Evolutionary conservation across 1,284 basidiomycete genomes (phyloP), one percentile per base, ranked within the genome.

Genomic region (Microbotryomycetes sp.): DNA sequence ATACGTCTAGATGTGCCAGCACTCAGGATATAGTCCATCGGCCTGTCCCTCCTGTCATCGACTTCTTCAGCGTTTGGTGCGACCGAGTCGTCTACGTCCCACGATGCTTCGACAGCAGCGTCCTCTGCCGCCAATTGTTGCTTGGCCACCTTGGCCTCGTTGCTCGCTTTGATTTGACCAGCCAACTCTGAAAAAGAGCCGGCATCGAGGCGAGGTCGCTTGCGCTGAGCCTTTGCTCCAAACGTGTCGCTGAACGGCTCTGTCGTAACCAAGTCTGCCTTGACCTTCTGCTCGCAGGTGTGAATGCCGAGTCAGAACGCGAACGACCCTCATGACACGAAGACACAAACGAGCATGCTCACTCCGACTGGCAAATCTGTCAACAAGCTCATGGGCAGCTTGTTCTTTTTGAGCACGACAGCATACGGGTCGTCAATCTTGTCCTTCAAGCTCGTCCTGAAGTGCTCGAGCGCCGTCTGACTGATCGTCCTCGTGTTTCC

Each of bases 401-500:
- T 96, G 78, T 96, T 96, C 60, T 91, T 81, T 60, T 87, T 86
- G 48, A 97, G 76, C 18, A 97, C 81, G 4, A 97, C 92, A 5
- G 90, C 91, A 75, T 96, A 97, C 0, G 93, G 93, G 73, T 97
- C 91, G 75, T 89, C 82, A 71, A 89, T 89, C 75, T 86, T 91
- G 15, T 82, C 79, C 30, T 83, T 81, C 52, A 97, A 81, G 67
- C 88, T 91, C 15, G 88, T 90, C 55, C 92, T 80, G 78, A 97
- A 96, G 75, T 94, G 92, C 73, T 97, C 92, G 71, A 97, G 78
- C 6, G 92, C 91, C 45, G 83, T 88, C 74, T 97, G 92, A n/a
- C 89, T 91, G 74, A 99, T 97, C 56, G 97, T 94, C 73, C 96
- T 82, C 13, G 96, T 98, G 78, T 98, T 98, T 52, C 93, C 92